Base-by-base conservation (phyloP, 768 basidiomycete species). In the Pisolithus microcarpus region DNA sequence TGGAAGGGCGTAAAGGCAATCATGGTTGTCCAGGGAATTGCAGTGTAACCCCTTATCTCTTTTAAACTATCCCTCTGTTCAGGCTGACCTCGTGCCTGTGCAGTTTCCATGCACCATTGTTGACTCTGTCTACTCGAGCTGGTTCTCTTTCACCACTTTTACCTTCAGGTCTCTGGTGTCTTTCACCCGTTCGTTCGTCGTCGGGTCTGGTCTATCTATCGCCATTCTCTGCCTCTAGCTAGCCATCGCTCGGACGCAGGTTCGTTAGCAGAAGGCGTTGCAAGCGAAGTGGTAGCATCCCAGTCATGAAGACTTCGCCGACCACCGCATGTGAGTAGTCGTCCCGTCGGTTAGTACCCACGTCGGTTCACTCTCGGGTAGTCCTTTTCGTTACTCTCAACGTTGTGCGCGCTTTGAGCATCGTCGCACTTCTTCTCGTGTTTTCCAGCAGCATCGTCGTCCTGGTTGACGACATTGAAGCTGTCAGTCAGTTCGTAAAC, bases 401-500 rank as follows among this genome's bases (percentile, higher is more conserved):
- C 64, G 75, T 71, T 62, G 72, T 87, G 61, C 85, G 93, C 52
- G 65, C 72, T 40, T 63, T 96, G 55, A 91, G 87, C 65, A 76
- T 95, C 63, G 67, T 93, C 57, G 77, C 82, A 16, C 78, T 95
- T 51, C 69, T 91, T 24, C 80, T 94, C 45, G 87, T 92, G 7
- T 86, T 95, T 57, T 71, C 87, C 11, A 87, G 79, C 65, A 87
- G 77, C 50, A 81, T 88, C 59, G 61, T 87, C 56, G 80, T 82
- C 52, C 74, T 90, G 70, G 86, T 84, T 54, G 81, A 78, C 51
- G 88, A 91, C 60, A 70, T 91, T 65, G 74, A 84, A 57, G 87
- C 77, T 2, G 85, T 91, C 56, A 89, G 89, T 61, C 66, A 65
- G 44, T 87, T 86, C 64, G 61, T 66, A 31, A 65, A 70, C 13